Base-by-base conservation (phyloP, 1,139 yeast species). In the Suhomyces atakaporum region DNA sequence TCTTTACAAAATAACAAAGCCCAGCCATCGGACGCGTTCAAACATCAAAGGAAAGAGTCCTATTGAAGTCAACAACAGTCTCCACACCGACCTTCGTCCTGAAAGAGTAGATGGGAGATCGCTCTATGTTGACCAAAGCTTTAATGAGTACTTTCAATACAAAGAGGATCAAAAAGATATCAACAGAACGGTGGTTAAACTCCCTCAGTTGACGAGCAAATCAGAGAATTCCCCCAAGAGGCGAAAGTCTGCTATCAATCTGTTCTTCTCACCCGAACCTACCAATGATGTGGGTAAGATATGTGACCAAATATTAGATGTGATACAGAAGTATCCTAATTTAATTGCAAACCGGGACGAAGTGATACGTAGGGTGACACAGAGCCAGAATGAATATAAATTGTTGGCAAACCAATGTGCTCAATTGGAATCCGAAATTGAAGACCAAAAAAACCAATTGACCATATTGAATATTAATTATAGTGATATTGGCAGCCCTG, bases 61-160 rank as follows among this genome's bases (percentile, higher is more conserved):
- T 19, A 31, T 31, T 3, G 39, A 30, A 5, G 30, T 18, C 4
- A 26, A 18, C 11, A 38, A 43, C 13, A 28, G 33, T 6, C 28
- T 41, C 5, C 39, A 43, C 11, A 32, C 43, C 25, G 60, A 53
- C 9, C 42, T 49, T 9, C 44, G 44, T 7, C 67, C 69, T 0
- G 69, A 59, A 36, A 46, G 76, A 33, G 55, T 62, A 3, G 76
- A 70, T 43, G 75, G 75, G 1, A 60, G 58, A 39, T 47, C 65
- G 6, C 45, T 56, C 15, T 68, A 54, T 40, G 43, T 53, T 4
- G 63, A 61, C 23, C 52, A 47, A 3, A 54, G 56, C 21, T 47
- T 44, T 16, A 46, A 47, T 22, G 61, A 50, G 5, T 53, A 50
- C 19, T 42, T 44, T 7, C 43, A 36, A 18, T 33, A 36, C 25